phyloP scores from a whole-genome alignment of 345 rosid genomes.

The Capsella bursapastoris region DNA sequence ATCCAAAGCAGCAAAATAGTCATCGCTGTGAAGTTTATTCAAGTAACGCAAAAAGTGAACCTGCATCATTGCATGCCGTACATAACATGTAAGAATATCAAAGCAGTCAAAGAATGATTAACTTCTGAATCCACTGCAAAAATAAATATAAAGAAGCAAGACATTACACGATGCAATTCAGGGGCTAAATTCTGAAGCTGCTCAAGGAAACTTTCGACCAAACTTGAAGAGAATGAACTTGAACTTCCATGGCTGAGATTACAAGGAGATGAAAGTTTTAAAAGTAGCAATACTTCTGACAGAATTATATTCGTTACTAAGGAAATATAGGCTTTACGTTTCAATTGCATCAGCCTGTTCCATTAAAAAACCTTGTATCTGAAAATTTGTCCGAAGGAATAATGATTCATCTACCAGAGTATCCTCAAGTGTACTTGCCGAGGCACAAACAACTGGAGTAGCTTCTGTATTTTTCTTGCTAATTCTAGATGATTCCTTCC shows the following conservation, averaged over 20 bases:
- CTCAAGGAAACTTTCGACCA: constrained; percentile 66
- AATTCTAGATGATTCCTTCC: constrained; percentile 53
- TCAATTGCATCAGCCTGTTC: constrained; percentile 90
- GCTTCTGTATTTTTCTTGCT: constrained; percentile 52
- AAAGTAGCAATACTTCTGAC: constrained; percentile 7
- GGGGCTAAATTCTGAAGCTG: constrained; percentile 89
- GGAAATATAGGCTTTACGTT: constrained; percentile 53
- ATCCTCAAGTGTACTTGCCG: constrained; percentile 47
- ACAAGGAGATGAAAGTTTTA: constrained; percentile 19
- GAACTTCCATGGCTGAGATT: constrained; percentile 73
- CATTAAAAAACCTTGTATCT: constrained; percentile 85
- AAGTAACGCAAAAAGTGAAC: constrained; percentile 93
- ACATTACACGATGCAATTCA: constrained; percentile 84
- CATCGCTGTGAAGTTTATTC: constrained; percentile 83
- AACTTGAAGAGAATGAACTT: constrained; percentile 66
- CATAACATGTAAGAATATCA: constrained; percentile 22
- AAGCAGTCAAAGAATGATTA: constrained; percentile 32
- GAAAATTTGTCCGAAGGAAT: constrained; percentile 78
- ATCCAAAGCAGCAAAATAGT: constrained; percentile 91
- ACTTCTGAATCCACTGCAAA: constrained; percentile 16
- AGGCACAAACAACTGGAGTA: constrained; percentile 46
- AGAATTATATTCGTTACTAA: not conserved
- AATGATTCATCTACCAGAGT: constrained; percentile 50
- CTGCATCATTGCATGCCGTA: constrained; percentile 51
- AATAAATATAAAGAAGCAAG: constrained; percentile 4